Base-by-base conservation (phyloP, 352 stramenopile species). In the Hyaloperonospora arabidopsidis region DNA sequence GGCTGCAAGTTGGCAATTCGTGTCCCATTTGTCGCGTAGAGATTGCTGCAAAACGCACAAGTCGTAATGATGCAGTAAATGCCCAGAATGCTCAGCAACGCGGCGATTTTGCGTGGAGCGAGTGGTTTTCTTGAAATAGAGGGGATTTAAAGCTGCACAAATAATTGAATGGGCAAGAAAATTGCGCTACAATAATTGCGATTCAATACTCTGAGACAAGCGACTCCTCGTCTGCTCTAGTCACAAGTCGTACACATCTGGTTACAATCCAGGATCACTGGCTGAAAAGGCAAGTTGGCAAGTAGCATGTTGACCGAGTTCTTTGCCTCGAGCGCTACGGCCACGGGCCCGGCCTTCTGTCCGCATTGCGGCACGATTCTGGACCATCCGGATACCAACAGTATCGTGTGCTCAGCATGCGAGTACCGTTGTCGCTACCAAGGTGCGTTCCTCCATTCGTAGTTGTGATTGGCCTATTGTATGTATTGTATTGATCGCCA, bases 341-440 rank as follows among this genome's bases (percentile, higher is more conserved):
- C 74, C 25, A 88, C 77, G 5, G 84, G 84, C 22, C 84, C 84
- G 8, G 79, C 86, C 52, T 95, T 95, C 67, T 95, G 86, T 51
- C 81, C 83, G 52, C 75, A 91, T 64, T 95, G 86, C 65, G 84
- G 84, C 59, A 89, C 75, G 32, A 94, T 95, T 63, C 64, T 95
- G 35, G 81, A 93, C 62, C 79, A 91, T 46, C 84, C 83, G 12
- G 83, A 92, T 52, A 93, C 74, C 23, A 90, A 93, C 70, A 87
- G 79, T 61, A 91, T 95, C 38, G 82, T 89, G 38, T 95, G 86
- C 68, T 88, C 76, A 11, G 69, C 78, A 12, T 95, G 86, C 67
- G 78, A 84, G 51, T 94, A 86, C 71, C 78, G 74, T 21, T 95
- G 86, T 55, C 69, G 76, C 57, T 94, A 92, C 63, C 63, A 91